A percentile compares a stretch with the other conserved stretches of the same genome.
phyloP scores from a whole-genome alignment of 371 early-diverging fungal species.

The Dinochytrium kinnereticum region DNA sequence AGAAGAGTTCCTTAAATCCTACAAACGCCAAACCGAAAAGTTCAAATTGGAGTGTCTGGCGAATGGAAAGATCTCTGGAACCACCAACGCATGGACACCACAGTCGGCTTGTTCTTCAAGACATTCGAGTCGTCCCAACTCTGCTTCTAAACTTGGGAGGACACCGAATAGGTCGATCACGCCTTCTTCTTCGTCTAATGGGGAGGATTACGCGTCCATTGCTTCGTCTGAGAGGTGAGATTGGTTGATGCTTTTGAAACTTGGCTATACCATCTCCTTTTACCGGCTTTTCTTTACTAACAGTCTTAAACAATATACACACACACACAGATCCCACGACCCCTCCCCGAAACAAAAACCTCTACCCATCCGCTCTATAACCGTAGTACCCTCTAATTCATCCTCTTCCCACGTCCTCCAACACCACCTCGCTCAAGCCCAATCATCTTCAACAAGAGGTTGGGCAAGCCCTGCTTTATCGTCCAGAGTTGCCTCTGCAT shows the following conservation, averaged over 20 bases:
- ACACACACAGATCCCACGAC: no score
- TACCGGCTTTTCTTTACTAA: no score
- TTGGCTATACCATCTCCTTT: no score
- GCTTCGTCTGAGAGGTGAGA: no score
- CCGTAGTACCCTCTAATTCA: neutral
- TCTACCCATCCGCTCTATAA: neutral
- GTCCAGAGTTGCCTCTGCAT: conserved; percentile 4
- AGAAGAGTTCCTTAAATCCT: conserved; percentile 17
- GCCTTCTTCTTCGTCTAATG: neutral
- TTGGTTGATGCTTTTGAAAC: no score
- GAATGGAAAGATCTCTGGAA: conserved; percentile 12
- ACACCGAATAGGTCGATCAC: neutral
- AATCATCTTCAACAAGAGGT: neutral
- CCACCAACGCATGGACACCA: conserved; percentile 19
- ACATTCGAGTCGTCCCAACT: conserved; percentile 17
- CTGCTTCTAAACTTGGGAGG: conserved; percentile 6
- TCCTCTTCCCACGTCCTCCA: neutral
- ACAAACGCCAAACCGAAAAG: conserved; percentile 32
- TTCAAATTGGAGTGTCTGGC: conserved; percentile 21
- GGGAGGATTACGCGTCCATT: neutral
- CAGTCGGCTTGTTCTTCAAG: conserved; percentile 13
- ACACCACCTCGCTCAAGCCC: conserved; percentile 2
- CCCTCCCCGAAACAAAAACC: no score
- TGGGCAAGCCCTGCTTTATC: conserved; percentile 11
- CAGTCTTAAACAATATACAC: no score